phyloP scores from a whole-genome alignment of 192 early-diverging fungal genomes.

The Helicostylum pulchrum region DNA sequence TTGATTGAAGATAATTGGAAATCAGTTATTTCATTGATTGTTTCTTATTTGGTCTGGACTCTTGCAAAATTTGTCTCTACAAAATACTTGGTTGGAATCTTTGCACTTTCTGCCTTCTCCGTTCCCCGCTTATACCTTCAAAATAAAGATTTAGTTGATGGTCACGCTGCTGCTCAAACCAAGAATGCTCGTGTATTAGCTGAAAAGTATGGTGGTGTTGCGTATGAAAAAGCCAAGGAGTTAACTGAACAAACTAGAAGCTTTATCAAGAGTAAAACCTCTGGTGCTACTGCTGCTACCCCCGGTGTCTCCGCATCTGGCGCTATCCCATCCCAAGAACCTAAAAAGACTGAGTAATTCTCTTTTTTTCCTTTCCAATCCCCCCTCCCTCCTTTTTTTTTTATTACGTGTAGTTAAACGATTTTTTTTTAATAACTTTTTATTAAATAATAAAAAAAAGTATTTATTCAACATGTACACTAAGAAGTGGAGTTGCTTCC shows the following conservation, averaged over 20 bases:
- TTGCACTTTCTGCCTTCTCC: constrained; percentile 19
- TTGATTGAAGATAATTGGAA: constrained; percentile 34
- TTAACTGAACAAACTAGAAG: constrained; percentile 23
- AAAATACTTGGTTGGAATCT: constrained; percentile 30
- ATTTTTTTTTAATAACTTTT: background rate
- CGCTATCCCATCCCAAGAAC: too few relatives aligned
- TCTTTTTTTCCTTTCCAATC: background rate
- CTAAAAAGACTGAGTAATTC: too few relatives aligned
- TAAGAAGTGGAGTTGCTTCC: too few relatives aligned
- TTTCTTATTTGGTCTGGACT: constrained; percentile 31
- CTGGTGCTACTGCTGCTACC: background rate
- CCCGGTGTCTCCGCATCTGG: too few relatives aligned
- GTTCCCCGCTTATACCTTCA: constrained; percentile 35
- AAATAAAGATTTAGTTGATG: constrained; percentile 28
- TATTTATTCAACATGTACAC: too few relatives aligned
- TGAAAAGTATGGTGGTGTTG: constrained; percentile 31
- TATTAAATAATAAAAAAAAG: background rate
- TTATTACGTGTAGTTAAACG: background rate
- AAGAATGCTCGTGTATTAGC: constrained; percentile 22
- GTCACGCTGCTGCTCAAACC: constrained; percentile 22
- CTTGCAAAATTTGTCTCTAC: constrained; percentile 32
- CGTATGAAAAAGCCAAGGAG: constrained; percentile 20
- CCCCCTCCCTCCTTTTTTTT: background rate
- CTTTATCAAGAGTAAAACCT: constrained; percentile 18
- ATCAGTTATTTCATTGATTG: constrained; percentile 15